Evolutionary conservation across 192 early-diverging fungal species (phyloP).

Genomic region (Backusella morwellensis): DNA sequence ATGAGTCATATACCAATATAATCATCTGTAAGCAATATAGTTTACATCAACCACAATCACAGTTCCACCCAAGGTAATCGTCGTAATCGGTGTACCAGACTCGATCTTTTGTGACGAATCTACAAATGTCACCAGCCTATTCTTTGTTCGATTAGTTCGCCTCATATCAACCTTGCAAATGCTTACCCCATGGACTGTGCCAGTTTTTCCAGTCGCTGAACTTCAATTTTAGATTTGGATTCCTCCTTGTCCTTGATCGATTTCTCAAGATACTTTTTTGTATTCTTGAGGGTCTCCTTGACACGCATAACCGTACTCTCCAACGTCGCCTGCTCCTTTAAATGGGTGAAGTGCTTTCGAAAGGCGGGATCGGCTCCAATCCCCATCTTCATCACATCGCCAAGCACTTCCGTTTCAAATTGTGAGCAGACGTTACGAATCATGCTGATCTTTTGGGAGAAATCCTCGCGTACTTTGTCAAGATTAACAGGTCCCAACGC

Average conservation of each 20-base stretch:
- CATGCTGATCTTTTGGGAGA: constrained; percentile 20
- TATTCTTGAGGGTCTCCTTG: constrained; percentile 18
- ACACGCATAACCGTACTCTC: constrained; percentile 31
- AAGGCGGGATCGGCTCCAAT: constrained; percentile 33
- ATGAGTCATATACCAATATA: background rate
- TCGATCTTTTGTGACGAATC: constrained; percentile 32
- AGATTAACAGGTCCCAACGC: constrained; percentile 33
- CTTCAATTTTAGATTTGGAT: constrained; percentile 17
- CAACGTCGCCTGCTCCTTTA: constrained; percentile 36
- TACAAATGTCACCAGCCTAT: constrained; percentile 31
- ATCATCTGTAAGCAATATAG: background rate
- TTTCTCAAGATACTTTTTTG: constrained; percentile 16
- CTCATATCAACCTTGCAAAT: background rate
- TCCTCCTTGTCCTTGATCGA: constrained; percentile 13
- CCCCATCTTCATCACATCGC: constrained; percentile 36
- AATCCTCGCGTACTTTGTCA: constrained; percentile 34
- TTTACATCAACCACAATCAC: constrained; percentile 37
- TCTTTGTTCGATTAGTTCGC: background rate
- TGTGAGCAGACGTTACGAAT: constrained; percentile 36
- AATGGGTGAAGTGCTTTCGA: constrained; percentile 34
- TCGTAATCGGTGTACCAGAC: constrained; percentile 21
- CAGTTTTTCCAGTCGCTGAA: constrained; percentile 18
- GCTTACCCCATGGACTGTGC: constrained; percentile 27
- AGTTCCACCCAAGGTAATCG: constrained; percentile 32
- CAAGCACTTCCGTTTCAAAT: constrained; percentile 36